phyloP scores from a whole-genome alignment of 495 filamentous ascomycete genomes.

The Aspergillus saccharolyticus region DNA sequence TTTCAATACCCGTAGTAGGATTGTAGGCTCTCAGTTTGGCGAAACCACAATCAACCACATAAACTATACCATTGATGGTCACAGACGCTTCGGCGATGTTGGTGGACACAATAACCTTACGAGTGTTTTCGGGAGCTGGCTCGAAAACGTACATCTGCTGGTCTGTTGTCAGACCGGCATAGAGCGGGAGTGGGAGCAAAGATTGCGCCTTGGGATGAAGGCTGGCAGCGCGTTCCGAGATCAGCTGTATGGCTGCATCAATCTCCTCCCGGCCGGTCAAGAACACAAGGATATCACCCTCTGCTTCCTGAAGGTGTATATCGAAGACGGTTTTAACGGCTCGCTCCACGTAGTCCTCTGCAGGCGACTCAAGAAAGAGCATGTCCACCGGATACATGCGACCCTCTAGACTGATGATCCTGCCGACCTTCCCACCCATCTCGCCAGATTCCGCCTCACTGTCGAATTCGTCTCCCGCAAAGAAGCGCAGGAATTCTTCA shows the following conservation, averaged over 20 bases:
- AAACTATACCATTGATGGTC: conserved; percentile 89
- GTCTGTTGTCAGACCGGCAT: conserved; percentile 82
- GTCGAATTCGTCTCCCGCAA: conserved; percentile 49
- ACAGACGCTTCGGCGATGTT: conserved; percentile 96
- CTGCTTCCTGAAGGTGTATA: conserved; percentile 79
- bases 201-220: conserved; percentile 66
- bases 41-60: conserved; percentile 88
- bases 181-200: conserved; percentile 76
- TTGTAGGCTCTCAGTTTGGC: conserved; percentile 90
- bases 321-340: conserved; percentile 87
- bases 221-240: conserved; percentile 70
- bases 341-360: conserved; percentile 84
- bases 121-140: conserved; percentile 71
- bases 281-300: conserved; percentile 89
- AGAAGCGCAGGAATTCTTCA: conserved; percentile 82
- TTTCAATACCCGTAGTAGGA: conserved; percentile 82
- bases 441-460: conserved; percentile 34
- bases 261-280: conserved; percentile 94
- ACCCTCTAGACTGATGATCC: conserved; percentile 86
- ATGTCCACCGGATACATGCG: conserved; percentile 89
- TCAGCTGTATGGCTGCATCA: conserved; percentile 68
- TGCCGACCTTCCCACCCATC: conserved; percentile 46
- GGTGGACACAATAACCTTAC: conserved; percentile 91
- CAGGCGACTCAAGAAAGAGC: conserved; percentile 73
- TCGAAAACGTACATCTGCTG: conserved; percentile 94